Evolutionary conservation across 116 monocot genomes (phyloP).

Genomic region (Cymodocea nodosa): DNA sequence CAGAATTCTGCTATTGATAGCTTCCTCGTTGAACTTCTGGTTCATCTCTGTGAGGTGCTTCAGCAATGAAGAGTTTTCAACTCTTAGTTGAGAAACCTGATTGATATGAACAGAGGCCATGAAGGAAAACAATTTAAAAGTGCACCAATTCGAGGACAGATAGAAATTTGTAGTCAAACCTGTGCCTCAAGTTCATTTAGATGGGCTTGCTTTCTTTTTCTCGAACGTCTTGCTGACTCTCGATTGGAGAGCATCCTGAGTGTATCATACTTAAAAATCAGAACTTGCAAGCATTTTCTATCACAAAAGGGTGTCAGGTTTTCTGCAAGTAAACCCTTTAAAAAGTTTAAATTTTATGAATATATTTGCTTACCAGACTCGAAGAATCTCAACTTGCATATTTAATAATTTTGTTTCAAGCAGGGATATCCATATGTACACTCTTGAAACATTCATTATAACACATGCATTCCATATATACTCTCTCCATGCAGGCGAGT

Average conservation of each 20-base stretch:
- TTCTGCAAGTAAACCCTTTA: too few relatives aligned
- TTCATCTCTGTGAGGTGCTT: constrained; percentile 79
- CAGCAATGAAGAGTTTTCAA: constrained; percentile 76
- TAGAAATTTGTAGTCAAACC: constrained; percentile 20
- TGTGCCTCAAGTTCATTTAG: constrained; percentile 79
- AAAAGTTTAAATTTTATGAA: too few relatives aligned
- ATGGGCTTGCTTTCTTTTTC: constrained; percentile 95
- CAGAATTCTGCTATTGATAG: constrained; percentile 78
- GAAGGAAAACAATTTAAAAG: neutral
- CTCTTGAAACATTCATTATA: neutral
- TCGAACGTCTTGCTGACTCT: constrained; percentile 87
- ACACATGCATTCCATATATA: too few relatives aligned
- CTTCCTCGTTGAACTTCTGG: constrained; percentile 74
- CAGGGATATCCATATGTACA: neutral
- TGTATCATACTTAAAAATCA: constrained; percentile 2
- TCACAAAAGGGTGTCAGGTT: too few relatives aligned
- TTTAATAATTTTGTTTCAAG: neutral
- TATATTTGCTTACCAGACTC: neutral
- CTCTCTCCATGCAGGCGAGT: too few relatives aligned
- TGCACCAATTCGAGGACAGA: neutral
- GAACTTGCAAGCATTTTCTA: neutral
- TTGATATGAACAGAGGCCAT: neutral
- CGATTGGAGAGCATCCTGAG: constrained; percentile 95
- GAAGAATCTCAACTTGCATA: neutral
- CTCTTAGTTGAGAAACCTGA: constrained; percentile 80